Conservation (phyloP, 495 filamentous ascomycete genomes). For the Penicillium lagena region DNA sequence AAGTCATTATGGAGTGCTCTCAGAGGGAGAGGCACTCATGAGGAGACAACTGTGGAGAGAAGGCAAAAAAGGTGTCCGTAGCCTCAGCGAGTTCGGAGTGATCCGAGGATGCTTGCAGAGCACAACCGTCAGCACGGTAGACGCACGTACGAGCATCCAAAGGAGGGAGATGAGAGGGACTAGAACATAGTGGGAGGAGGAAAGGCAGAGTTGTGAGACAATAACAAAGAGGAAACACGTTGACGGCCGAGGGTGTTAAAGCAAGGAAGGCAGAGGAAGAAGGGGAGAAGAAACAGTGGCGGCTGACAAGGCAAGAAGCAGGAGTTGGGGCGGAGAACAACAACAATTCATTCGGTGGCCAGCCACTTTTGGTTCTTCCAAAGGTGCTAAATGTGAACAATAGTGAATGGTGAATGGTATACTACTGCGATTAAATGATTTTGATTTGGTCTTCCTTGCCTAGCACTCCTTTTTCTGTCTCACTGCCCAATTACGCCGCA, state of each 20-base stretch:
- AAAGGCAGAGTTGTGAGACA: not conserved
- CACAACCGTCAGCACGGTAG: conserved; percentile 18
- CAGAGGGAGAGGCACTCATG: conserved; percentile 6
- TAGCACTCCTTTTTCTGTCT: too few relatives aligned
- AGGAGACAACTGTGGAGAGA: conserved; percentile 2
- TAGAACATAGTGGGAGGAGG: conserved; percentile 4
- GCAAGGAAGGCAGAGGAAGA: conserved; percentile 17
- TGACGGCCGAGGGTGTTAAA: conserved; percentile 1
- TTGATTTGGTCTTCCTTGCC: too few relatives aligned
- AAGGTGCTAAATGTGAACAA: too few relatives aligned
- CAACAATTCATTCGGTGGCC: conserved; percentile 22
- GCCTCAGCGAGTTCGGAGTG: too few relatives aligned
- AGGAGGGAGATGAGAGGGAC: conserved; percentile 5
- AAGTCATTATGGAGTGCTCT: conserved; percentile 11
- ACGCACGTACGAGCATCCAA: not conserved
- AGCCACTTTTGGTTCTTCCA: conserved; percentile 2
- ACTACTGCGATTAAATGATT: too few relatives aligned
- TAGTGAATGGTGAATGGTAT: too few relatives aligned
- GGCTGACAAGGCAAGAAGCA: conserved; percentile 22
- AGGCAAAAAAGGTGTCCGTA: conserved; percentile 7
- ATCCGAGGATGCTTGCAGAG: not conserved
- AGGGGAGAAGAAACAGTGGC: conserved; percentile 25
- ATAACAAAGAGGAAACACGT: too few relatives aligned
- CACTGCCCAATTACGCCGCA: too few relatives aligned
- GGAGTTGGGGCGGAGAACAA: conserved; percentile 33